A percentile compares a stretch with the other conserved stretches of the same genome.
Conservation (phyloP, 2,329 filamentous ascomycete species). For the Alternaria solani region DNA sequence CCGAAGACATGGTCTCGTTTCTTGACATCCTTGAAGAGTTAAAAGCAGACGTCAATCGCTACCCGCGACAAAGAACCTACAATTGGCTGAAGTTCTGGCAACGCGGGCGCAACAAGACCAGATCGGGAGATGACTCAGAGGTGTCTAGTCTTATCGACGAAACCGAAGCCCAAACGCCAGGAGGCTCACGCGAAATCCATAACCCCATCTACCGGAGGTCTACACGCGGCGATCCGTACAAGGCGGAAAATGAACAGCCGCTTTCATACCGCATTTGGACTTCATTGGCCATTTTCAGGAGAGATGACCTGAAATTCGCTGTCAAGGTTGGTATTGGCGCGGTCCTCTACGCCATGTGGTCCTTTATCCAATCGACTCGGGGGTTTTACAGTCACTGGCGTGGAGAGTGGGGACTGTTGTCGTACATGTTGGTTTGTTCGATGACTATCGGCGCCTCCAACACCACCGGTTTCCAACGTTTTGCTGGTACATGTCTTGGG, state of each 20-base stretch:
- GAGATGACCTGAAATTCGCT: slow-evolving; percentile 78
- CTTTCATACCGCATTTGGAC: slow-evolving; percentile 62
- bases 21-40: slow-evolving; percentile 85
- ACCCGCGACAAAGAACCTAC: slow-evolving; percentile 73
- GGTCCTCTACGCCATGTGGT: slow-evolving; percentile 84
- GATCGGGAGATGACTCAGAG: slow-evolving; percentile 33
- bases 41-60: slow-evolving; percentile 73
- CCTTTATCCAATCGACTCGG: slow-evolving; percentile 80
- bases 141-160: slow-evolving; percentile 36
- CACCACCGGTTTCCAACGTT: slow-evolving; percentile 86
- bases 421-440: slow-evolving; percentile 97
- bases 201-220: slow-evolving; percentile 44
- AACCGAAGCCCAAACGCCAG: slow-evolving; percentile 35
- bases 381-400: slow-evolving; percentile 87
- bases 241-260: slow-evolving; percentile 39
- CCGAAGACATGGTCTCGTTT: slow-evolving; percentile 85
- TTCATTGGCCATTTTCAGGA: slow-evolving; percentile 64
- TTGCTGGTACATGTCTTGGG: slow-evolving; percentile 85
- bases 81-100: slow-evolving; percentile 86
- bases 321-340: slow-evolving; percentile 94
- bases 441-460: slow-evolving; percentile 98
- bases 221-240: slow-evolving; percentile 39
- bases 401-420: slow-evolving; percentile 95
- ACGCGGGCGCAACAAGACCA: slow-evolving; percentile 27
- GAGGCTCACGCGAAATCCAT: slow-evolving; percentile 47